These are phyloP conservation scores for Cicer chorassanicum DNA, from an alignment of 306 rosid genomes.

Conservation along the genomic window DNA sequence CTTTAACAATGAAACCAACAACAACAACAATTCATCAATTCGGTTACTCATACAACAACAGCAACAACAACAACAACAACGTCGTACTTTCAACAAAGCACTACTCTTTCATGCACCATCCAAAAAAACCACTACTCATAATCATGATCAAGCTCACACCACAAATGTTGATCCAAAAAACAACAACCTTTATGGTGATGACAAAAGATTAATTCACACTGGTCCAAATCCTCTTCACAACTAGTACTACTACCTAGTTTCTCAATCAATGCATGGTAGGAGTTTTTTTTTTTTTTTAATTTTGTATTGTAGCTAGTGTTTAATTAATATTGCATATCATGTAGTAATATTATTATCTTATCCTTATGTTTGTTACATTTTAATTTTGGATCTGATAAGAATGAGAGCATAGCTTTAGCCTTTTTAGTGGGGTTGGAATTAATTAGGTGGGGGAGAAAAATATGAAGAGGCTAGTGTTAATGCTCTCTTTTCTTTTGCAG, in stretches of 20 bases:
- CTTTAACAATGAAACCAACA: slow-evolving; percentile 37
- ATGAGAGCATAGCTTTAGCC: slow-evolving; percentile 79
- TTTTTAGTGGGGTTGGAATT: slow-evolving; percentile 51
- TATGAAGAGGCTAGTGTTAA: slow-evolving; percentile 68
- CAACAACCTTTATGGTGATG: slow-evolving; percentile 52
- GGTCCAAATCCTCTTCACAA: slow-evolving; percentile 98
- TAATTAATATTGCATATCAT: neutral
- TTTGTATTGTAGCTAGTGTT: slow-evolving; percentile 33
- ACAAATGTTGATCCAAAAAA: slow-evolving; percentile 42
- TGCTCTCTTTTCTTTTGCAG: slow-evolving; percentile 66
- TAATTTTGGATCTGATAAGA: slow-evolving; percentile 46
- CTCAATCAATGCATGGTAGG: slow-evolving; percentile 26
- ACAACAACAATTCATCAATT: slow-evolving; percentile 1
- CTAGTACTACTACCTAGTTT: slow-evolving; percentile 33
- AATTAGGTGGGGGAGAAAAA: slow-evolving; percentile 2
- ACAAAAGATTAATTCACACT: slow-evolving; percentile 75
- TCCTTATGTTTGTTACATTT: slow-evolving; percentile 8
- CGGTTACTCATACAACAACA: slow-evolving; percentile 43
- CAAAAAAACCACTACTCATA: neutral
- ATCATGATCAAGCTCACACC: neutral
- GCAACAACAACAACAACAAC: neutral
- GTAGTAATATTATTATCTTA: slow-evolving; percentile 36
- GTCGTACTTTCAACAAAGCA: slow-evolving; percentile 10
- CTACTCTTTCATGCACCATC: slow-evolving; percentile 55
- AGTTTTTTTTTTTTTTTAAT: slow-evolving; percentile 21